Evolutionary conservation across 495 filamentous ascomycete species (phyloP).

Genomic region (Aspergillus campestris): DNA sequence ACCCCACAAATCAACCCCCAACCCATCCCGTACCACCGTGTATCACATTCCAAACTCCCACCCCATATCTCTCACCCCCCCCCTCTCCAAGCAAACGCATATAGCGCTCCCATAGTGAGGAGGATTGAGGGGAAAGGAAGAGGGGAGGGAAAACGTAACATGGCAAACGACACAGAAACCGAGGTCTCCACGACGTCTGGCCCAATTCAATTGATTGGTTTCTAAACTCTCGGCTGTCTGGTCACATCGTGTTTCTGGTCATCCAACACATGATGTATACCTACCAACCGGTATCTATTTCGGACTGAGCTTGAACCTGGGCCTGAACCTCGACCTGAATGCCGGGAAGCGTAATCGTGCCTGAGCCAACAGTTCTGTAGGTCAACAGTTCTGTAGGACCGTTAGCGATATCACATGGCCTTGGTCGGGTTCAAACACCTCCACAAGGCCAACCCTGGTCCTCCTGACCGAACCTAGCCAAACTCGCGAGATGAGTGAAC

Average conservation of each 20-base stretch:
- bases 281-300: not conserved
- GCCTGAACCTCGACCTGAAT: not conserved
- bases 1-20: too few relatives aligned
- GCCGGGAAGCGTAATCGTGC: too few relatives aligned
- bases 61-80: too few relatives aligned
- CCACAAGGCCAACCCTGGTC: too few relatives aligned
- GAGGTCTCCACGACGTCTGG: constrained; percentile 3
- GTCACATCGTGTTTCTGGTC: not conserved
- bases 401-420: too few relatives aligned
- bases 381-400: too few relatives aligned
- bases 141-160: constrained; percentile 2
- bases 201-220: constrained; percentile 11
- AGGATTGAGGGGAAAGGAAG: constrained; percentile 19
- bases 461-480: too few relatives aligned
- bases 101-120: constrained; percentile 38
- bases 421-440: too few relatives aligned
- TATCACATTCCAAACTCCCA: not conserved
- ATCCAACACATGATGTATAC: not conserved
- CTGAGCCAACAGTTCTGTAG: not conserved
- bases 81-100: constrained; percentile 39
- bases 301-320: too few relatives aligned
- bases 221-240: not conserved
- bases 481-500: too few relatives aligned
- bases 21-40: too few relatives aligned
- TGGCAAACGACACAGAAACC: not conserved